Conservation (phyloP, 768 basidiomycete genomes). For the Strobilomyces dryophilus region DNA sequence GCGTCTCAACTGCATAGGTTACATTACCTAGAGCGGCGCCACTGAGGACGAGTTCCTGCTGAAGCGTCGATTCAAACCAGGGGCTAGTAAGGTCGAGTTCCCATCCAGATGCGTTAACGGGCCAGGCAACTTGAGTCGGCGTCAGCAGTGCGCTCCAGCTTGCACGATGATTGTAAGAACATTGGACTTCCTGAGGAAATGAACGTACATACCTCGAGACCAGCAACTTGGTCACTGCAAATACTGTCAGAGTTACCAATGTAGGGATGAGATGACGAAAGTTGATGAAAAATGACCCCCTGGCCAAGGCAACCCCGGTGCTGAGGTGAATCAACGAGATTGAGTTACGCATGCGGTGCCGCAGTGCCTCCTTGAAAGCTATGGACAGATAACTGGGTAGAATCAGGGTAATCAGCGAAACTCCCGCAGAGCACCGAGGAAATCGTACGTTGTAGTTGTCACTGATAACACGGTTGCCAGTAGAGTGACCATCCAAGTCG, state of each 20-base stretch:
- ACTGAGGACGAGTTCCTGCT: background rate
- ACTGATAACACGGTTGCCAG: background rate
- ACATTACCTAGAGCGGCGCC: background rate
- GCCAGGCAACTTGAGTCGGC: background rate
- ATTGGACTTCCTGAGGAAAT: background rate
- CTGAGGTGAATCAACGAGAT: constrained; percentile 12
- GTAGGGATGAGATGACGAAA: background rate
- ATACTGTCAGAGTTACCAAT: constrained; percentile 3
- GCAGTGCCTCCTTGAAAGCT: constrained; percentile 15
- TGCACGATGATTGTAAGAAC: background rate
- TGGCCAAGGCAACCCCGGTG: constrained; percentile 6
- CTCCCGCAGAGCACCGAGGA: background rate
- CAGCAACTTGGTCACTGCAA: constrained; percentile 10
- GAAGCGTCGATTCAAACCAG: background rate
- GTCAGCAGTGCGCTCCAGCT: background rate
- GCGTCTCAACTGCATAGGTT: background rate
- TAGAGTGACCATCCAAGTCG: background rate
- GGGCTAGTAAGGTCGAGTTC: constrained; percentile 5
- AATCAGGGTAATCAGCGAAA: background rate
- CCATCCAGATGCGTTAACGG: background rate
- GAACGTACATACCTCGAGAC: constrained; percentile 10
- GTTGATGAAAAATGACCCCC: background rate
- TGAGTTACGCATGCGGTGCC: constrained; percentile 7
- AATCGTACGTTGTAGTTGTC: background rate
- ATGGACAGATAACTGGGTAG: constrained; percentile 2